Evolutionary conservation across 495 filamentous ascomycete species (phyloP).

Genomic region (Bryoglossum gracile): DNA sequence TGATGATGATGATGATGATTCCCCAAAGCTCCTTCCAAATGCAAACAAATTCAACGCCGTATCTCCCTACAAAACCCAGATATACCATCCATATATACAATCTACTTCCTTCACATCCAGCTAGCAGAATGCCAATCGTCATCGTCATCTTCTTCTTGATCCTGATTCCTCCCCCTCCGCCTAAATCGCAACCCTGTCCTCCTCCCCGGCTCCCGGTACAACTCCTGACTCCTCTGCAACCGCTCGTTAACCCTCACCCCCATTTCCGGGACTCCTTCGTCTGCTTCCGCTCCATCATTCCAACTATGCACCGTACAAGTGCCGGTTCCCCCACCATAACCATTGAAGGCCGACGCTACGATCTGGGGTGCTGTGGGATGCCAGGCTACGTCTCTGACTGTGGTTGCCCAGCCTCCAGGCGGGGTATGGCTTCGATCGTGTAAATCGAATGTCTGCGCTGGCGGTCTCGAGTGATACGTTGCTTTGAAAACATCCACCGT

Average conservation of each 20-base stretch:
- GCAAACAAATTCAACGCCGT: too few species aligned
- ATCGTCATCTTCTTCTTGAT: not conserved
- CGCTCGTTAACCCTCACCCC: conserved; percentile 38
- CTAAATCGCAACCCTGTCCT: too few species aligned
- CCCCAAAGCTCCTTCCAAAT: too few species aligned
- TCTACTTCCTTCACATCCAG: too few species aligned
- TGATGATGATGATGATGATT: too few species aligned
- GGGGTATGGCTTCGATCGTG: conserved; percentile 28
- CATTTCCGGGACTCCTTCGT: conserved; percentile 54
- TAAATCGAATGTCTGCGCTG: conserved; percentile 25
- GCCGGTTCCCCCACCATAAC: conserved; percentile 55
- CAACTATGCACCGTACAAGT: conserved; percentile 63
- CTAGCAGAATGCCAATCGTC: too few species aligned
- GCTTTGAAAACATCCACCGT: conserved; percentile 69
- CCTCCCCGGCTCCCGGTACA: conserved; percentile 11
- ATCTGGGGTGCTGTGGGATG: conserved; percentile 85
- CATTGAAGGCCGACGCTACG: conserved; percentile 70
- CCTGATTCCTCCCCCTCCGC: too few species aligned
- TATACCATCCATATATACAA: too few species aligned
- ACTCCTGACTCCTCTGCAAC: conserved; percentile 29
- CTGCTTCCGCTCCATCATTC: conserved; percentile 52
- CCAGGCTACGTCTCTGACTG: conserved; percentile 92
- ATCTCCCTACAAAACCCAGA: too few species aligned
- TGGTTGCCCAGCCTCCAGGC: conserved; percentile 54
- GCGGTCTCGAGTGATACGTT: conserved; percentile 35